phyloP scores from a whole-genome alignment of 1,284 basidiomycete genomes.

The Cutaneotrichosporon daszewskae region DNA sequence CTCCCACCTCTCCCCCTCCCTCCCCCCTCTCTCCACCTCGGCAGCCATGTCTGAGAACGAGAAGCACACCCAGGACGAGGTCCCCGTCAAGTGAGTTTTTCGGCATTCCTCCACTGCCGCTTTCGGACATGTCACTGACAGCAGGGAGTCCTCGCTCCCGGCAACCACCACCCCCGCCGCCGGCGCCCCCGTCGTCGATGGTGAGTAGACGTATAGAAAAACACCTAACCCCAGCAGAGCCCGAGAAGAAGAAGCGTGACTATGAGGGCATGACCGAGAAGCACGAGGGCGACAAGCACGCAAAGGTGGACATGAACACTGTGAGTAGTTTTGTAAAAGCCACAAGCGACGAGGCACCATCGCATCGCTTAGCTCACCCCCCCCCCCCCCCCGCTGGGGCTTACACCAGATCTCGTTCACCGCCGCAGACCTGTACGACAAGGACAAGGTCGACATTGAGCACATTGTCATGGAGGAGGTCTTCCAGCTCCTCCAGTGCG shows the following conservation, averaged over 20 bases:
- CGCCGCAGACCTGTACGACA: conserved; percentile 73
- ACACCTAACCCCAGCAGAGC: conserved; percentile 7
- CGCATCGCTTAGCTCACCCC: neutral
- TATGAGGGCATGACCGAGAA: conserved; percentile 89
- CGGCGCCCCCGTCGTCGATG: conserved; percentile 13
- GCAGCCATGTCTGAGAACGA: conserved; percentile 38
- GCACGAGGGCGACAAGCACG: conserved; percentile 50
- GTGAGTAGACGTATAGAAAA: conserved; percentile 16
- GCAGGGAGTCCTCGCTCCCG: conserved; percentile 34
- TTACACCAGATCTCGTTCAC: conserved; percentile 40
- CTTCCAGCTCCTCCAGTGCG: conserved; percentile 86
- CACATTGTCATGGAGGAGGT: conserved; percentile 95
- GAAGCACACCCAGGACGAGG: conserved; percentile 38
- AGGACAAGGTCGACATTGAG: conserved; percentile 98
- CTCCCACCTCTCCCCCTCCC: conserved; percentile 7
- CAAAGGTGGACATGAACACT: conserved; percentile 77
- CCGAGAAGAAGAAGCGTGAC: conserved; percentile 72
- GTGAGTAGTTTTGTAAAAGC: no score
- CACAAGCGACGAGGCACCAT: no score
- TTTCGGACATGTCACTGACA: conserved; percentile 1
- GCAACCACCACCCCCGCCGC: conserved; percentile 12
- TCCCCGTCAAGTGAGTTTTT: conserved; percentile 38
- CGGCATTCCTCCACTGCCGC: neutral
- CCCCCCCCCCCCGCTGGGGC: conserved; percentile 2
- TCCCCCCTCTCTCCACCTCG: conserved; percentile 11